These are phyloP conservation scores for Amylostereum areolatum DNA, from an alignment of 1,284 basidiomycete species.

Conservation along the genomic window DNA sequence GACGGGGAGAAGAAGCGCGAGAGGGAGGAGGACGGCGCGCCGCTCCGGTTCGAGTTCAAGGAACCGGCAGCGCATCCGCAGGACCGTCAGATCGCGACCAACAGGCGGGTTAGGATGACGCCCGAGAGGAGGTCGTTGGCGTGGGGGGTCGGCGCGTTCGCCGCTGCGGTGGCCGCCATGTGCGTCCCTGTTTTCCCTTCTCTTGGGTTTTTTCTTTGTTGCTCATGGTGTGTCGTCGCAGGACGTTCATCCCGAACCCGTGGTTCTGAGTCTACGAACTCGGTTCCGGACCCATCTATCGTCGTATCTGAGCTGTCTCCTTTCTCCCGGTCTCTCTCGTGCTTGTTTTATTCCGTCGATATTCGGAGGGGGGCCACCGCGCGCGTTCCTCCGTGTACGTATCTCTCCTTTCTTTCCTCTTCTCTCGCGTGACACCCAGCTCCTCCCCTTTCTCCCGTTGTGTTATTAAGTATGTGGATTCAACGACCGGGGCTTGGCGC, in stretches of 20 bases:
- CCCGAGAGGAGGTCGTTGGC: slow-evolving; percentile 63
- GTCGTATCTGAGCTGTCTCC: not conserved
- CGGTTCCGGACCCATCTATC: not conserved
- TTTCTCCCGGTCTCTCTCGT: slow-evolving; percentile 1
- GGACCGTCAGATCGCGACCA: slow-evolving; percentile 58
- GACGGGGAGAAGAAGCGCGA: slow-evolving; percentile 32
- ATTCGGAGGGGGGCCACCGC: not conserved
- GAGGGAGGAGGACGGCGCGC: slow-evolving; percentile 48
- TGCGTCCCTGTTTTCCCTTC: slow-evolving; percentile 1
- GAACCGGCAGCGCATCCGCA: slow-evolving; percentile 46
- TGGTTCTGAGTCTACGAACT: slow-evolving; percentile 8
- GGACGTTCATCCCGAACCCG: slow-evolving; percentile 23
- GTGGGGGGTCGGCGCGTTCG: slow-evolving; percentile 73
- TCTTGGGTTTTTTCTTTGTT: not conserved
- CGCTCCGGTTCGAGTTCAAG: slow-evolving; percentile 55
- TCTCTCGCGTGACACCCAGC: not conserved
- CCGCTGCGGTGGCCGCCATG: slow-evolving; percentile 66
- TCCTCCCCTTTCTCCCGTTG: slow-evolving; percentile 1
- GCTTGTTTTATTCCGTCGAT: slow-evolving; percentile 3
- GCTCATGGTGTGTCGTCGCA: slow-evolving; percentile 9
- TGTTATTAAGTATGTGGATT: slow-evolving; percentile 3
- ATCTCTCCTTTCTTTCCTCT: slow-evolving; percentile 1
- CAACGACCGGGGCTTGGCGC: not conserved
- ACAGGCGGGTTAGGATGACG: slow-evolving; percentile 46
- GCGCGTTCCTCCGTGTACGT: slow-evolving; percentile 1